A percentile compares a stretch with the other conserved stretches of the same genome.
Conservation (phyloP, 2,329 filamentous ascomycete genomes). For the Curvularia verruculosa region DNA sequence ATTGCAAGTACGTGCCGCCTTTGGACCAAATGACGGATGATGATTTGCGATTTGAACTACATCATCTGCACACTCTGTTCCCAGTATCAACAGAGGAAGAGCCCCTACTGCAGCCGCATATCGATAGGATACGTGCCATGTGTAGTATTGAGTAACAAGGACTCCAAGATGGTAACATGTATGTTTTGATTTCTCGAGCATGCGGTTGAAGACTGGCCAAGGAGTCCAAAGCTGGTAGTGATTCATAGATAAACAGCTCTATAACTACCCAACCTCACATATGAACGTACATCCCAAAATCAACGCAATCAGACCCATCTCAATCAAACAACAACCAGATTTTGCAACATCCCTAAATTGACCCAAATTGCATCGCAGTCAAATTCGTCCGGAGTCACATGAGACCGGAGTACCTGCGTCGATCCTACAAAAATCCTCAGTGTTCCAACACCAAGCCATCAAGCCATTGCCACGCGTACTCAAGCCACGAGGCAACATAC, state of each 20-base stretch:
- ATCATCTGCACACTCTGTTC: slow-evolving; percentile 11
- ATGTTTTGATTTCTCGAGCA: not conserved
- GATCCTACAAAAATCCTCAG: not conserved
- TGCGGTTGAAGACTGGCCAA: not conserved
- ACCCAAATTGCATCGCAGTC: not conserved
- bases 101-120: not conserved
- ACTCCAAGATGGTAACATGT: not conserved
- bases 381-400: not conserved
- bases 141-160: not conserved
- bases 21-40: slow-evolving; percentile 3
- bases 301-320: not conserved
- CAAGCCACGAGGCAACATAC: not conserved
- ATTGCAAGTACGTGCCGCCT: slow-evolving; percentile 6
- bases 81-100: slow-evolving; percentile 5
- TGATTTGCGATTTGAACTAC: slow-evolving; percentile 3
- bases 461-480: slow-evolving; percentile 3
- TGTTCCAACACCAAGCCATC: not conserved
- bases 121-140: slow-evolving; percentile 8
- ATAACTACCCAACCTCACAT: not conserved
- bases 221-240: too few relatives aligned
- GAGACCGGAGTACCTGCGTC: not conserved
- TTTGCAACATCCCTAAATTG: not conserved
- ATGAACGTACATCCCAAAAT: not conserved
- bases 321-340: not conserved
- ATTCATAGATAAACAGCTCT: not conserved